Base-by-base conservation (phyloP, 78 protist genomes). In the Dictyostelium discoideum region DNA sequence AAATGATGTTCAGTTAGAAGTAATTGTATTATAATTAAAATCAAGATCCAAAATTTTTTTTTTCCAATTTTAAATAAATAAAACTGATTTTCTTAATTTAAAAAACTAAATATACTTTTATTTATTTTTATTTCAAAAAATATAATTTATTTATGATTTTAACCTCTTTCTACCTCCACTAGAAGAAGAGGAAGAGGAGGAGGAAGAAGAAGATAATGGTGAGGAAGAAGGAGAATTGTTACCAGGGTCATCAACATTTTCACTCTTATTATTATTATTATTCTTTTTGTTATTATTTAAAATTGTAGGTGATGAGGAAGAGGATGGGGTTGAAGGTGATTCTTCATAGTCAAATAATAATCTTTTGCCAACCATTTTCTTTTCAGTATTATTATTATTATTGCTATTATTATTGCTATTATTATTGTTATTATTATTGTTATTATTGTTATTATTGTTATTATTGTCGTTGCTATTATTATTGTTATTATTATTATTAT, bases 1-100 rank as follows among this genome's bases (percentile, higher is more conserved):
- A 67, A 67, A 67, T 32, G 79, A 73, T 0, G 79, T 73, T 32
- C 79, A 73, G 37, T 73, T 73, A 73, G 79, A 73, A 32, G 79
- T 73, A 32, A 73, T 73, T 32, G 79, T 73, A 73, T 73, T 73
- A 32, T 73, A 73, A 14, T 29, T 4, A 24, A 73, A 73, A 13
- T 6, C 20, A 63, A 22, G 20, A 16, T 24, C 24, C 7, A 1
- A 3, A 67, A 3, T n/a, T 54, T 54, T 54, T 67, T 67, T 24
- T 67, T 67, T 1, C 37, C 37, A 32, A 67, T 24, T n/a, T 67
- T 67, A 67, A 13, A 67, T 63, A 22, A 6, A 22, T 6, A 67
- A n/a, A 67, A 67, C n/a, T 24, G n/a, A 67, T 24, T 24, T 67
- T 67, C 9, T 24, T 67, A 29, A 69, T 24, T 54, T 54, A 10